Evolutionary conservation across 441 rosid species (phyloP), one percentile per base, ranked within the genome.

Genomic region (Arabidopsis hybrid): DNA sequence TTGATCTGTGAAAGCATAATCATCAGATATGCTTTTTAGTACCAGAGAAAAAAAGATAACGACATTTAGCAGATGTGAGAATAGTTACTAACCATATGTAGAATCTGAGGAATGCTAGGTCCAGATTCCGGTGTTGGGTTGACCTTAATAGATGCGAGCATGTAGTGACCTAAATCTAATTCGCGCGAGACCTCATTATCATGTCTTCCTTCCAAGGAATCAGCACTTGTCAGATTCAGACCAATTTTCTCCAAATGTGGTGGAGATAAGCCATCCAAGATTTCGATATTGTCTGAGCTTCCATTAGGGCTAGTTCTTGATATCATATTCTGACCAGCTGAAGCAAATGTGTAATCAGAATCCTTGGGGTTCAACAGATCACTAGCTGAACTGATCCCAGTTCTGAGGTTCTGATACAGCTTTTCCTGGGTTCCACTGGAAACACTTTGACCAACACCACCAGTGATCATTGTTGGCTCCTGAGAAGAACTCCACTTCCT

Each of bases 51-150:
- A 29, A 65, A 69, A 58, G 38, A 69, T 53, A 43, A 2, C 14
- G 11, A 26, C 14, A 40, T 29, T 40, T 35, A 67, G 78, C 47
- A 67, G 5, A 83, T 71, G 88, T 26, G 46, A 53, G 21, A 40
- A 53, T 8, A 0, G 9, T 55, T 53, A 72, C 67, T 85, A 65
- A 96, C 99, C 91, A 84, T 79, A 83, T 96, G 92, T 78, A 96
- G 92, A 86, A 93, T 85, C 87, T 91, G 98, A 60, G 98, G 97
- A 80, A 95, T 88, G 85, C 99, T 93, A 73, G 91, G 93, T 50
- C 87, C 89, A 46, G 86, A 63, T 36, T 90, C 92, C 29, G 78
- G 71, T 59, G 72, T 70, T 34, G 85, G 69, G 77, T 78, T 84
- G 56, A 83, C 81, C 83, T 89, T 91, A 65, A 88, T 56, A 60